Evolutionary conservation across 208 protist species (phyloP).

Genomic region (Leishmania mexicana): DNA sequence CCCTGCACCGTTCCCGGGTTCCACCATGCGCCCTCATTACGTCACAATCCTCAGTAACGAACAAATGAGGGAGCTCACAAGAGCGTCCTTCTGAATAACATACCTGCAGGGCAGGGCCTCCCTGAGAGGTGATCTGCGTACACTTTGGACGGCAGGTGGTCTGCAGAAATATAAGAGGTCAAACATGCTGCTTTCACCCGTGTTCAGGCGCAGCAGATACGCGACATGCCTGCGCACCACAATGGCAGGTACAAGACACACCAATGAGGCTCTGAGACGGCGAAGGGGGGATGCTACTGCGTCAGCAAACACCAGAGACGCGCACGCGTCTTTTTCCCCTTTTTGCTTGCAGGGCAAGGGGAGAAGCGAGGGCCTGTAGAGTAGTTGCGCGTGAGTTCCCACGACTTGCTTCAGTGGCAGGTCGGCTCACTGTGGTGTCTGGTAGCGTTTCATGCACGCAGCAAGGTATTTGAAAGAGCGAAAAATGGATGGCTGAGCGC

Average conservation of each 20-base stretch:
- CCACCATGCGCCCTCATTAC: too few species aligned
- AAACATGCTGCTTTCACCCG: neutral
- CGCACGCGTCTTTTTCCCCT: neutral
- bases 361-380: too few species aligned
- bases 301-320: neutral
- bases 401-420: neutral
- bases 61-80: neutral
- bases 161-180: neutral
- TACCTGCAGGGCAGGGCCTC: neutral
- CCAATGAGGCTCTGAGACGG: neutral
- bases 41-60: neutral
- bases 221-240: neutral
- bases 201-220: neutral
- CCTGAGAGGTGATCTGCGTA: neutral
- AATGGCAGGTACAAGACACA: neutral
- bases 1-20: too few species aligned
- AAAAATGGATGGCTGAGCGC: constrained; percentile 75
- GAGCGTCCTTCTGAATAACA: neutral
- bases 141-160: neutral
- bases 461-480: neutral
- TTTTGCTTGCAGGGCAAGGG: too few species aligned
- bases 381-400: neutral
- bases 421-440: neutral
- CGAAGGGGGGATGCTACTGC: neutral
- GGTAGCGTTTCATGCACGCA: neutral